These are phyloP conservation scores for Tolypocladium inflatum DNA, from an alignment of 2,329 filamentous ascomycete genomes.

Conservation along the genomic window DNA sequence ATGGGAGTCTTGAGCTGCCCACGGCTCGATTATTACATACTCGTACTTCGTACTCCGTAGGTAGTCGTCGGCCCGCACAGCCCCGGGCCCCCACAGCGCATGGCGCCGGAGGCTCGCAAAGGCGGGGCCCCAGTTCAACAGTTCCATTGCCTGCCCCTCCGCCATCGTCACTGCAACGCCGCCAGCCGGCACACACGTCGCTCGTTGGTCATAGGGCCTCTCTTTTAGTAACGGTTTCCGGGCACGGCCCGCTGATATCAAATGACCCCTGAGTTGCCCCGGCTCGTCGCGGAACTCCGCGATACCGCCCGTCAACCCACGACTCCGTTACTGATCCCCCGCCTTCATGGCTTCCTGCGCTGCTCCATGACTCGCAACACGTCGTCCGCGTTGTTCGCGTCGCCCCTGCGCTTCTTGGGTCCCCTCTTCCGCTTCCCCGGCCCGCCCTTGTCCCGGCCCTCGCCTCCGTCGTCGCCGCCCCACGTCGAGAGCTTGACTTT, in stretches of 20 bases:
- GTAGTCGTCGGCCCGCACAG: too few species aligned
- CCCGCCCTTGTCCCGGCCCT: slow-evolving; percentile 28
- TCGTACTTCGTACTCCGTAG: too few species aligned
- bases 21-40: background rate
- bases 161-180: background rate
- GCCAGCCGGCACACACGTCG: background rate
- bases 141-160: background rate
- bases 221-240: background rate
- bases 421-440: slow-evolving; percentile 58
- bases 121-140: too few species aligned
- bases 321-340: background rate
- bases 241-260: background rate
- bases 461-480: slow-evolving; percentile 43
- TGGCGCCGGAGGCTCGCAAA: too few species aligned
- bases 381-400: slow-evolving; percentile 69
- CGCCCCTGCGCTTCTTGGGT: slow-evolving; percentile 66
- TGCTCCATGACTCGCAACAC: slow-evolving; percentile 70
- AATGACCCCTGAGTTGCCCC: background rate
- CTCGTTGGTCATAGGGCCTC: background rate
- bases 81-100: too few species aligned
- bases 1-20: background rate
- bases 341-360: slow-evolving; percentile 27
- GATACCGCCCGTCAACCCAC: background rate
- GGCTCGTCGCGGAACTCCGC: background rate
- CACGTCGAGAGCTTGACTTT: slow-evolving; percentile 62